phyloP scores from a whole-genome alignment of 352 stramenopile genomes.

The Phytophthora fragariae region DNA sequence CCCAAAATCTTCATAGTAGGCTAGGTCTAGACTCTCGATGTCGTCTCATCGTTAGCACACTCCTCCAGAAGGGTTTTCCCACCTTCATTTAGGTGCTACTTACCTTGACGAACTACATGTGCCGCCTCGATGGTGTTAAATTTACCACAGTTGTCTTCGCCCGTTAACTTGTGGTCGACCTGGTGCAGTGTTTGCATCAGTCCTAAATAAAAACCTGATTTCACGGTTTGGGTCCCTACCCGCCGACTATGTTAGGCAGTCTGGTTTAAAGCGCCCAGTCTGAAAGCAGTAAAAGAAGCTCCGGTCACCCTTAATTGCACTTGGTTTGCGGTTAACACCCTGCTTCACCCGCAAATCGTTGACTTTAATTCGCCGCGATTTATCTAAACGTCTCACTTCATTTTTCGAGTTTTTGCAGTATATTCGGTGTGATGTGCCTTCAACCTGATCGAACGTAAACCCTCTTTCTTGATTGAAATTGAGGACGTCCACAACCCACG shows the following conservation, averaged over 20 bases:
- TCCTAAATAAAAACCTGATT: slow-evolving; percentile 8
- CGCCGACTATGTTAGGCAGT: not conserved
- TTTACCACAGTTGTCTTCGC: not conserved
- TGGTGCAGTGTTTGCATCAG: slow-evolving; percentile 14
- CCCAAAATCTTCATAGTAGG: not conserved
- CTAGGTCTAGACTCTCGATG: not conserved
- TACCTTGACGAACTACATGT: not conserved
- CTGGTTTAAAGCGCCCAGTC: slow-evolving; percentile 1
- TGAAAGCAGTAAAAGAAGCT: slow-evolving; percentile 18
- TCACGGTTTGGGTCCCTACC: slow-evolving; percentile 9
- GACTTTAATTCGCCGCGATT: not conserved
- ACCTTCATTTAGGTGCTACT: not conserved
- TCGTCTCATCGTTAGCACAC: not conserved
- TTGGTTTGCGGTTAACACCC: slow-evolving; percentile 1
- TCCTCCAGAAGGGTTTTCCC: not conserved
- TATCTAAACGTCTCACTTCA: not conserved
- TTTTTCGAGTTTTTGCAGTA: slow-evolving; percentile 1
- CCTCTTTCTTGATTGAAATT: too few relatives aligned
- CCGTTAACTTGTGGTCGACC: not conserved
- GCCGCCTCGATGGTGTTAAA: slow-evolving; percentile 20
- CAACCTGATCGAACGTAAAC: too few relatives aligned
- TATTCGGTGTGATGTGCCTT: too few relatives aligned
- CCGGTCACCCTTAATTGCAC: not conserved
- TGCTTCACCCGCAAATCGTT: slow-evolving; percentile 5
- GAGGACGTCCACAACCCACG: too few relatives aligned